Evolutionary conservation across 768 basidiomycete genomes (phyloP).

Genomic region (Suillus sp.): DNA sequence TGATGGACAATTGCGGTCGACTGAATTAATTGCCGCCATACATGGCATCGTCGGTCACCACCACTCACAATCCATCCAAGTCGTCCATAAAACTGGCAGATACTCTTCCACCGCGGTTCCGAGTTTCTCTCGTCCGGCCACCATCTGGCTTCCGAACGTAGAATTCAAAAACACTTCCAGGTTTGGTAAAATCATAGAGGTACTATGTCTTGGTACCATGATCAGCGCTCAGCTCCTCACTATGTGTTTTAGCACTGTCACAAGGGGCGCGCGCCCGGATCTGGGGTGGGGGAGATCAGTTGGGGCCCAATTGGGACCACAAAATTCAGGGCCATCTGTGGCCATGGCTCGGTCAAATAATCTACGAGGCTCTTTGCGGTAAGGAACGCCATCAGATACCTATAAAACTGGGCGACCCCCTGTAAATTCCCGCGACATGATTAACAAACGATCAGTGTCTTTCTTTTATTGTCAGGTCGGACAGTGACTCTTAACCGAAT

Average conservation of each 20-base stretch:
- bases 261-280: not conserved
- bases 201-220: not conserved
- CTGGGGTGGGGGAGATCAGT: not conserved
- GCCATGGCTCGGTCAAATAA: not conserved
- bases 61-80: no score
- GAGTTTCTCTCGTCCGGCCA: slow-evolving; percentile 2
- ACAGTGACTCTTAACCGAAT: slow-evolving; percentile 6
- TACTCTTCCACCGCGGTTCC: slow-evolving; percentile 1
- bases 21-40: slow-evolving; percentile 12
- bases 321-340: slow-evolving; percentile 7
- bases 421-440: slow-evolving; percentile 6
- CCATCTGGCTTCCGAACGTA: not conserved
- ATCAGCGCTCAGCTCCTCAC: not conserved
- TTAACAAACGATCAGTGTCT: not conserved
- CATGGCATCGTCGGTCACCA: no score
- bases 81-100: not conserved
- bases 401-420: not conserved
- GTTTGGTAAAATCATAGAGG: not conserved
- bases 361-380: not conserved
- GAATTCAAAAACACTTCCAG: not conserved
- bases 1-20: not conserved
- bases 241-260: not conserved
- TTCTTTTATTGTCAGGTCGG: not conserved
- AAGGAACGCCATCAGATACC: slow-evolving; percentile 10
- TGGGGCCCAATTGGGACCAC: not conserved